Evolutionary conservation across 192 early-diverging fungal genomes (phyloP).

Genomic region (Linnemannia elongata): DNA sequence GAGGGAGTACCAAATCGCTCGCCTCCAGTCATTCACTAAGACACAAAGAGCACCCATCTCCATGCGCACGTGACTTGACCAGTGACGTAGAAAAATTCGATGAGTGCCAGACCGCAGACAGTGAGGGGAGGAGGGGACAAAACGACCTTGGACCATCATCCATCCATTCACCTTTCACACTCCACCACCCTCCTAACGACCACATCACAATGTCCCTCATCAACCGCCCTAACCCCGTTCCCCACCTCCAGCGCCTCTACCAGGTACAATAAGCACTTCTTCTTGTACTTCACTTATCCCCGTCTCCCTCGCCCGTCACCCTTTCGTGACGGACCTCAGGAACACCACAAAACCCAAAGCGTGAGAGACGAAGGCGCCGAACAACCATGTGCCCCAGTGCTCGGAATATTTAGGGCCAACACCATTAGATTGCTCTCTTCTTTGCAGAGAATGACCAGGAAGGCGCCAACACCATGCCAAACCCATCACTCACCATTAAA

Average conservation of each 20-base stretch:
- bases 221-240: conserved; percentile 57
- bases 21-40: neutral
- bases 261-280: conserved; percentile 25
- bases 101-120: too few species aligned
- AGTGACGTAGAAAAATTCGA: conserved; percentile 10
- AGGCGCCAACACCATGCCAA: neutral
- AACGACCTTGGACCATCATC: neutral
- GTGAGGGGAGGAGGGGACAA: neutral
- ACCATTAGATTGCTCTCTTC: neutral
- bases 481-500: too few species aligned
- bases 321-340: neutral
- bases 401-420: conserved; percentile 3
- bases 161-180: neutral
- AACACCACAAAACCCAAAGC: neutral
- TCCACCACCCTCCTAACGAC: neutral
- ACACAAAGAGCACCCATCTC: neutral
- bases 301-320: neutral
- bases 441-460: neutral
- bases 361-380: neutral
- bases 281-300: neutral
- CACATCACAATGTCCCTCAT: conserved; percentile 37
- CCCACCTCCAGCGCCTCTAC: conserved; percentile 54
- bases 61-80: neutral
- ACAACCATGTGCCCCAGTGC: neutral
- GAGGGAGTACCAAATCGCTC: conserved; percentile 14